These are phyloP conservation scores for Myriosclerotinia scirpicola DNA, from an alignment of 2,329 filamentous ascomycete species.

Conservation along the genomic window DNA sequence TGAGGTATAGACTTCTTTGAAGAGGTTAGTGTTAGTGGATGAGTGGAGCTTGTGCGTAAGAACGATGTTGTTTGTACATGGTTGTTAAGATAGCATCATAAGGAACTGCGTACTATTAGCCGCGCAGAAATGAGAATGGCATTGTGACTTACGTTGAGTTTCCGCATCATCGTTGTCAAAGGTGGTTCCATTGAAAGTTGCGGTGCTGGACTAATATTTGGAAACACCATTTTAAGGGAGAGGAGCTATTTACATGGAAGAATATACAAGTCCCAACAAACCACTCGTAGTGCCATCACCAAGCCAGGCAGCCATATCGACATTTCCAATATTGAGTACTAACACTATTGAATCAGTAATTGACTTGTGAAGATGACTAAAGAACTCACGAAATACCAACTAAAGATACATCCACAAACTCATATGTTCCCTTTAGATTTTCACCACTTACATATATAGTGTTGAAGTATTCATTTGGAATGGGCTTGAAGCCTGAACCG, in stretches of 20 bases:
- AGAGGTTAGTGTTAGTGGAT: background rate
- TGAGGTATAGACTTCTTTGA: constrained; percentile 27
- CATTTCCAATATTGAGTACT: constrained; percentile 49
- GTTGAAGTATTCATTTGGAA: constrained; percentile 46
- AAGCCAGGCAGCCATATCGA: constrained; percentile 45
- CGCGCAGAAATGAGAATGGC: background rate
- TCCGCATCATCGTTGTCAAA: constrained; percentile 19
- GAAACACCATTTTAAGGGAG: background rate
- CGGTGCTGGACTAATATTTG: constrained; percentile 11
- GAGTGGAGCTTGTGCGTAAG: background rate
- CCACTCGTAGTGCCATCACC: constrained; percentile 50
- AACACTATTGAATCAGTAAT: background rate
- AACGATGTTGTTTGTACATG: constrained; percentile 44
- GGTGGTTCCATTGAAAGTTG: constrained; percentile 21
- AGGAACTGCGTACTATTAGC: constrained; percentile 22
- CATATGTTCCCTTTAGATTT: constrained; percentile 44
- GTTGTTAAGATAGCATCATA: constrained; percentile 54
- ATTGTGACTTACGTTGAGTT: background rate
- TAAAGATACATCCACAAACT: constrained; percentile 43
- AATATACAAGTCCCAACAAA: constrained; percentile 53
- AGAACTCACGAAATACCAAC: constrained; percentile 45
- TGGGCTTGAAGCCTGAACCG: constrained; percentile 41
- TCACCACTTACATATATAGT: constrained; percentile 48
- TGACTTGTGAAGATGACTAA: background rate
- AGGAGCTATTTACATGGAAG: constrained; percentile 41